Conservation (phyloP, 805 yeast genomes). For the Nakazawaea wickerhamii region DNA sequence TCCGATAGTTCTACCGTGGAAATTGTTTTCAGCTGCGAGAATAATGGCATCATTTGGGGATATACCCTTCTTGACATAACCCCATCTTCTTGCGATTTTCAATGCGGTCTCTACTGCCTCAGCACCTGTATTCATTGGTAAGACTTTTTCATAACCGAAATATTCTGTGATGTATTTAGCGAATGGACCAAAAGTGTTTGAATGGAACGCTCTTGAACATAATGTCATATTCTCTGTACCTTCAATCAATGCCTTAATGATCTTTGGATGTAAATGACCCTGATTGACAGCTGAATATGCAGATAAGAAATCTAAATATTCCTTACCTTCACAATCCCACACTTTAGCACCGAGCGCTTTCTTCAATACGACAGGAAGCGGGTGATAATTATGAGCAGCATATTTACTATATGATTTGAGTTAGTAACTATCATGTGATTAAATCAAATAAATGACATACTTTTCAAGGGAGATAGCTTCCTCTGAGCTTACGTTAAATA, state of each 20-base stretch:
- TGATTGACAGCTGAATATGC: conserved; percentile 98
- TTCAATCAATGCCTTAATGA: conserved; percentile 74
- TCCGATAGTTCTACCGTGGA: conserved; percentile 96
- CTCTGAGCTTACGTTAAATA: conserved; percentile 11
- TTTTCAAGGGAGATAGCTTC: conserved; percentile 13
- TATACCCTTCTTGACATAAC: conserved; percentile 81
- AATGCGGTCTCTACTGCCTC: conserved; percentile 96
- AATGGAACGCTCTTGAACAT: conserved; percentile 89
- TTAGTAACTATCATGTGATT: too few relatives aligned
- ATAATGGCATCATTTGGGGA: conserved; percentile 81
- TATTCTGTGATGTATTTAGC: conserved; percentile 86
- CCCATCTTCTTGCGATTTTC: conserved; percentile 97
- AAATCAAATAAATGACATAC: too few relatives aligned
- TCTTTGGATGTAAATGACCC: conserved; percentile 96
- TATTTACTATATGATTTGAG: conserved; percentile 5
- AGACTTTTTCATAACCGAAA: conserved; percentile 85
- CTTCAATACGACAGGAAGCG: conserved; percentile 89
- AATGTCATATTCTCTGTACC: conserved; percentile 83
- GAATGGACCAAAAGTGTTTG: conserved; percentile 79
- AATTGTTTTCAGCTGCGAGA: conserved; percentile 81
- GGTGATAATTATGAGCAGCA: conserved; percentile 94
- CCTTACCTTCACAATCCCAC: conserved; percentile 97
- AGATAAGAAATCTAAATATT: conserved; percentile 85
- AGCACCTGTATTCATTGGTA: conserved; percentile 99
- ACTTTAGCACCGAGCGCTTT: conserved; percentile 88